Evolutionary conservation across 2,329 filamentous ascomycete genomes (phyloP).

Genomic region (Arthrobotrys pseudoclavata): DNA sequence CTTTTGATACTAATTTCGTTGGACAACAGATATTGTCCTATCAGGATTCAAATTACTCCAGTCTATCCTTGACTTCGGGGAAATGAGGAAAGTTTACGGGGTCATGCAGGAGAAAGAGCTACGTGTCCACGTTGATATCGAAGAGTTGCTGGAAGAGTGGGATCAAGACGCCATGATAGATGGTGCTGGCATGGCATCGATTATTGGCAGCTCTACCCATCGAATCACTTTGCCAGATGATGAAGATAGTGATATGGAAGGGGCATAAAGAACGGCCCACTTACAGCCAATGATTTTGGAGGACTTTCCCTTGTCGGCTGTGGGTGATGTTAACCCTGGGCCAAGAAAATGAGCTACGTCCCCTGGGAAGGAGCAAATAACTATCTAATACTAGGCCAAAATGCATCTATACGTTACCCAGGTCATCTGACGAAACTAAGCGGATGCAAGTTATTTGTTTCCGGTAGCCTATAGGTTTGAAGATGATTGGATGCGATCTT

Average conservation of each 20-base stretch:
- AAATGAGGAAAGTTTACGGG: conserved; percentile 71
- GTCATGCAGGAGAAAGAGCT: conserved; percentile 74
- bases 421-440: conserved; percentile 55
- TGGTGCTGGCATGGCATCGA: conserved; percentile 53
- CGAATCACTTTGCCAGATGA: conserved; percentile 57
- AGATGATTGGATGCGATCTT: conserved; percentile 55
- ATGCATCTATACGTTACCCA: conserved; percentile 39
- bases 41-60: conserved; percentile 70
- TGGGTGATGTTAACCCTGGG: conserved; percentile 5
- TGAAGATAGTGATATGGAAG: conserved; percentile 53
- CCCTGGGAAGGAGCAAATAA: conserved; percentile 17
- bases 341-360: conserved; percentile 14
- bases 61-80: conserved; percentile 67
- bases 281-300: conserved; percentile 13
- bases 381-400: conserved; percentile 4
- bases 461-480: conserved; percentile 45
- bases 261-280: neutral
- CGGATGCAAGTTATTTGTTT: conserved; percentile 57
- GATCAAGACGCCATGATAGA: conserved; percentile 49
- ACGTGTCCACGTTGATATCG: conserved; percentile 72
- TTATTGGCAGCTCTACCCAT: conserved; percentile 46
- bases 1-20: conserved; percentile 33
- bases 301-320: neutral
- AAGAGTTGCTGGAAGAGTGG: conserved; percentile 66
- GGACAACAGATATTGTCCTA: conserved; percentile 69